Conservation (phyloP, 352 stramenopile species). For the Nothophytophthora sp. region DNA sequence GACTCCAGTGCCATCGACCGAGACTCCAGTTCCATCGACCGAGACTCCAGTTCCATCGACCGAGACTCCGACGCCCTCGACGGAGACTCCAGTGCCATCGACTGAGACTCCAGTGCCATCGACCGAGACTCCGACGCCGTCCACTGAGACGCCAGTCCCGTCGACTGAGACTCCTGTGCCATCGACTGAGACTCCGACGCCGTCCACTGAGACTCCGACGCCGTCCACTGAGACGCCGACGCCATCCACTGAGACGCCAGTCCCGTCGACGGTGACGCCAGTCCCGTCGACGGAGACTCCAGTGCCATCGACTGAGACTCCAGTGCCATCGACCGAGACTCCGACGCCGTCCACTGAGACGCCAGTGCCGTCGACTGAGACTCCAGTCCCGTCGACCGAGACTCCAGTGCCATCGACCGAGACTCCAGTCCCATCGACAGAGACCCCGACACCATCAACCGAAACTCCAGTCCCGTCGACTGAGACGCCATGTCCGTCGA, state of each 20-base stretch:
- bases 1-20: not conserved
- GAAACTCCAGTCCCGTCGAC: too few species aligned
- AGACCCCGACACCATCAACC: too few species aligned
- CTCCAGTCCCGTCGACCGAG: too few species aligned
- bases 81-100: not conserved
- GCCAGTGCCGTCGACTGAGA: too few species aligned
- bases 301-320: not conserved
- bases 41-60: not conserved
- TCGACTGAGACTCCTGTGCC: not conserved
- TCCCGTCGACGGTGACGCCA: not conserved
- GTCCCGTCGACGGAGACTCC: conserved; percentile 1
- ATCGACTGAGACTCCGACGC: not conserved
- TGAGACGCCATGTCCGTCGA: too few species aligned
- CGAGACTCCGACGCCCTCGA: not conserved
- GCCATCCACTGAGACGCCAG: not conserved
- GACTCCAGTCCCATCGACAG: too few species aligned
- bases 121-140: not conserved
- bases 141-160: not conserved
- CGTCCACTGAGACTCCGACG: not conserved
- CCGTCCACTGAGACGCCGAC: not conserved
- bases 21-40: not conserved
- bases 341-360: too few species aligned
- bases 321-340: too few species aligned
- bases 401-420: too few species aligned
- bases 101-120: not conserved